These are phyloP conservation scores for Corynespora cassiicola DNA, from an alignment of 2,329 filamentous ascomycete species.

Conservation along the genomic window DNA sequence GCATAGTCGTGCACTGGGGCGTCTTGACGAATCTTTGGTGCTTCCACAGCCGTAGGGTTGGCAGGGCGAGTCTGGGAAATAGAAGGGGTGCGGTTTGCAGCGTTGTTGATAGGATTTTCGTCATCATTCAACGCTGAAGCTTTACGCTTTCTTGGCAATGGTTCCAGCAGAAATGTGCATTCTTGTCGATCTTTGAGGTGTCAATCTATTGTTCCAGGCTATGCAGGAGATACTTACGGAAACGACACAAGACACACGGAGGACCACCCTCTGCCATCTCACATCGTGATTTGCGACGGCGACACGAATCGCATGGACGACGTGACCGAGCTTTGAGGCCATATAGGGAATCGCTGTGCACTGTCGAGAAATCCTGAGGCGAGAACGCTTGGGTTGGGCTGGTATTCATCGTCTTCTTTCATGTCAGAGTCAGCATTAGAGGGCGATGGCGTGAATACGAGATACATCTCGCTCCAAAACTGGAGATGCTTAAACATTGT, in stretches of 20 bases:
- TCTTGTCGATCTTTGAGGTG: slow-evolving; percentile 69
- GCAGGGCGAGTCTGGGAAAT: too few species aligned
- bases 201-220: too few species aligned
- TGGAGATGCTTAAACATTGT: too few species aligned
- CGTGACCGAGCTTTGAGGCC: slow-evolving; percentile 25
- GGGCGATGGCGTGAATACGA: too few species aligned
- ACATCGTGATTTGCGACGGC: slow-evolving; percentile 70
- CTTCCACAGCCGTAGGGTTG: slow-evolving; percentile 13
- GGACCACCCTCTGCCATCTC: slow-evolving; percentile 70
- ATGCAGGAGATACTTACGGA: too few species aligned
- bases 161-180: slow-evolving; percentile 72
- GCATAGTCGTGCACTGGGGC: slow-evolving; percentile 39
- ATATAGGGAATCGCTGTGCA: slow-evolving; percentile 6
- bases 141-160: slow-evolving; percentile 74
- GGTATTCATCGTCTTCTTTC: slow-evolving; percentile 25
- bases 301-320: slow-evolving; percentile 71
- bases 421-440: too few species aligned
- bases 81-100: too few species aligned
- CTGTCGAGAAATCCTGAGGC: slow-evolving; percentile 17
- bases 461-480: too few species aligned
- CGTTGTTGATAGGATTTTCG: too few species aligned
- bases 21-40: slow-evolving; percentile 27
- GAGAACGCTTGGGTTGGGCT: slow-evolving; percentile 17
- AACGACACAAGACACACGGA: slow-evolving; percentile 70
- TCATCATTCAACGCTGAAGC: slow-evolving; percentile 21